Evolutionary conservation across 768 basidiomycete species (phyloP).

Genomic region (Pholiota molesta): DNA sequence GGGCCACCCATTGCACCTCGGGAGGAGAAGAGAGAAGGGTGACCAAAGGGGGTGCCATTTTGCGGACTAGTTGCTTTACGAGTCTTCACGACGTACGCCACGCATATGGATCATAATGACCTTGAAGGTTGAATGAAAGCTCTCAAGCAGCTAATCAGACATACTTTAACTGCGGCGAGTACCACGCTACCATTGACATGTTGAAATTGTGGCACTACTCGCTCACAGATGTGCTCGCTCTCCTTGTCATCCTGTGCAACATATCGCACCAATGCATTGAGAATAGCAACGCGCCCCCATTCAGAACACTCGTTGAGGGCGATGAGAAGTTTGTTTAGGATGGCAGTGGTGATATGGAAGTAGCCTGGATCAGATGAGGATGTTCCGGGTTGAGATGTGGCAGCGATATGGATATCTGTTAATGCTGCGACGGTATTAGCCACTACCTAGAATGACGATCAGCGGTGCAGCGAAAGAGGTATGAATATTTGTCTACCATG

Average conservation of each 20-base stretch:
- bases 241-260: slow-evolving; percentile 87
- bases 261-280: slow-evolving; percentile 87
- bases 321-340: slow-evolving; percentile 89
- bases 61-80: slow-evolving; percentile 81
- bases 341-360: slow-evolving; percentile 81
- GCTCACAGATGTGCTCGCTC: slow-evolving; percentile 98
- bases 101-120: slow-evolving; percentile 99
- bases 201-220: slow-evolving; percentile 98
- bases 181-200: slow-evolving; percentile 97
- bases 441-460: slow-evolving; percentile 70
- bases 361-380: slow-evolving; percentile 63
- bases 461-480: neutral
- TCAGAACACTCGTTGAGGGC: slow-evolving; percentile 98
- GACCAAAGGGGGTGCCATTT: slow-evolving; percentile 97
- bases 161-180: slow-evolving; percentile 91
- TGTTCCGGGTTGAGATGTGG: slow-evolving; percentile 56
- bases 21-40: slow-evolving; percentile 96
- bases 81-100: slow-evolving; percentile 81
- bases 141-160: slow-evolving; percentile 13
- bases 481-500: slow-evolving; percentile 62
- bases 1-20: slow-evolving; percentile 97
- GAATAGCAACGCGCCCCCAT: slow-evolving; percentile 95
- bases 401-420: slow-evolving; percentile 86
- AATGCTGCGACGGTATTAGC: slow-evolving; percentile 95
- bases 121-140: slow-evolving; percentile 37